Conservation (phyloP, 805 yeast species). For the Ogataea angusta region DNA sequence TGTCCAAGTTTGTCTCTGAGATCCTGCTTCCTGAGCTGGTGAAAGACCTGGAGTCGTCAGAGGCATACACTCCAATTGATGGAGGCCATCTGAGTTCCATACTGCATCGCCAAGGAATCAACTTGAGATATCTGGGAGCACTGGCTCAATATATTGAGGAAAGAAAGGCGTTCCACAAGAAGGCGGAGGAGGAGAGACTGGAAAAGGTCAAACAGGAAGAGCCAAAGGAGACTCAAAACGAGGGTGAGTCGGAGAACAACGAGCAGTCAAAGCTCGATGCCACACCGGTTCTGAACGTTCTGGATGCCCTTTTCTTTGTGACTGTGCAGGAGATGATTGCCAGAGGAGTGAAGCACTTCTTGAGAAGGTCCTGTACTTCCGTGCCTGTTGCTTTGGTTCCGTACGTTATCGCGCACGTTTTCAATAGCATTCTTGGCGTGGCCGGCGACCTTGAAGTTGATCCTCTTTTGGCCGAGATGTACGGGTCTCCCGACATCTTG, state of each 20-base stretch:
- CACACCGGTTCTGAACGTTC: conserved; percentile 41
- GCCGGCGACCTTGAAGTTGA: conserved; percentile 44
- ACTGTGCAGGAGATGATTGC: conserved; percentile 69
- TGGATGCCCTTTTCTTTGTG: conserved; percentile 45
- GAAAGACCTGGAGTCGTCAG: conserved; percentile 48
- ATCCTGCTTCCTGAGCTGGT: conserved; percentile 63
- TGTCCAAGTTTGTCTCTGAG: conserved; percentile 59
- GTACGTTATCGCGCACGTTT: conserved; percentile 61
- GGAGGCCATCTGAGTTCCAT: conserved; percentile 68
- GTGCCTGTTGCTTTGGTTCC: conserved; percentile 58
- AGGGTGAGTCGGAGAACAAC: conserved; percentile 30
- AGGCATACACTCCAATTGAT: conserved; percentile 65
- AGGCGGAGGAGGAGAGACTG: conserved; percentile 29
- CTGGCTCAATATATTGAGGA: conserved; percentile 37
- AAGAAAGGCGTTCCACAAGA: conserved; percentile 28
- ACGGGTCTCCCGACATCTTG: conserved; percentile 42
- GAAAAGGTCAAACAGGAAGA: conserved; percentile 22
- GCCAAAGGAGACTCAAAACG: conserved; percentile 33
- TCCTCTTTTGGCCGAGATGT: conserved; percentile 39
- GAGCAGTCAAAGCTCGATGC: conserved; percentile 38
- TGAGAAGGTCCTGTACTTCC: conserved; percentile 45
- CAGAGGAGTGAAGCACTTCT: conserved; percentile 72
- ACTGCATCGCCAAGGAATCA: conserved; percentile 81
- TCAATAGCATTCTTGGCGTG: conserved; percentile 64
- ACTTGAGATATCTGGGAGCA: conserved; percentile 79